Evolutionary conservation across 768 basidiomycete species (phyloP), one percentile per base, ranked within the genome.

Genomic region (Serendipita sp.): DNA sequence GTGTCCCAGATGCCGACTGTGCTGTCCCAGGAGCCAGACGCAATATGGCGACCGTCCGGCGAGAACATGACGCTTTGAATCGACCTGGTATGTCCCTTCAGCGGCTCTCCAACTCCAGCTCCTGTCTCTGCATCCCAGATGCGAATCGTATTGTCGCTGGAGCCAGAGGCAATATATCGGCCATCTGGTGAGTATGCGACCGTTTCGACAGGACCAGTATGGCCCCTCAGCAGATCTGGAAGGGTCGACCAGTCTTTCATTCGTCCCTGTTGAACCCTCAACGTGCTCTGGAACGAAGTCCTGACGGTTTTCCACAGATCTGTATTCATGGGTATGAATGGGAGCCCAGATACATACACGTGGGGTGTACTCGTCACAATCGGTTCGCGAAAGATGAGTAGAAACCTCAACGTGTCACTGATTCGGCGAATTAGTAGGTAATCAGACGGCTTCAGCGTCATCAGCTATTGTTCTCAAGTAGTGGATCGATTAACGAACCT

Each of bases 1-100:
- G 74, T 70, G 66, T 77, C 75, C 77, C 77, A 78, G 1, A 78
- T 71, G 41, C 76, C 70, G 44, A 78, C 72, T 66, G 75, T 72
- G 24, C 73, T 73, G 66, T 78, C 77, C 22, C 75, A 67, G 34
- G 71, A 72, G 2, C 75, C 75, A 14, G 76, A 76, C 42, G 73
- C 74, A 34, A 78, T 70, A 56, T n/a, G n/a, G n/a, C n/a, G n/a
- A n/a, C n/a, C n/a, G n/a, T n/a, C n/a, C n/a, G n/a, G n/a, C n/a
- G n/a, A 75, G 61, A 76, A 72, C 65, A 70, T 66, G 62, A 76
- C 74, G 42, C 69, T 71, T 1, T 74, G 75, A 56, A 78, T 73
- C n/a, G n/a, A n/a, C 2, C 74, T 34, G 1, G 26, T 41, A 42
- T 66, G 65, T 11, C 64, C 64, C 3, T 5, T 30, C 11, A 65